Percentiles rank a stretch among this genome's conserved stretches.
phyloP scores from a whole-genome alignment of 768 basidiomycete species.

The Termitomyces sp. region DNA sequence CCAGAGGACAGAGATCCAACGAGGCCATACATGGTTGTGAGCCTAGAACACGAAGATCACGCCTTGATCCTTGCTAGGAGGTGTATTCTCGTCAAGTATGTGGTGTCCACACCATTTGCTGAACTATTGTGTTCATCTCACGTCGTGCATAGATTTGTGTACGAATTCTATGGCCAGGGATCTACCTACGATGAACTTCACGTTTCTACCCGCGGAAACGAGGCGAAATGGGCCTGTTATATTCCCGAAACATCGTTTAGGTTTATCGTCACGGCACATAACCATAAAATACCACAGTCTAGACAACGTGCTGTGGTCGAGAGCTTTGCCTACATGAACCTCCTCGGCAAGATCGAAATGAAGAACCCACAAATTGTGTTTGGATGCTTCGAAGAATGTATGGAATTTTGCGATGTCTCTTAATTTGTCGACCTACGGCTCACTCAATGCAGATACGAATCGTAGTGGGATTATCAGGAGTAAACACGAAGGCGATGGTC shows the following conservation, averaged over 20 bases:
- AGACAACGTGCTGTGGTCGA: conserved; percentile 70
- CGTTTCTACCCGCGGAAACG: conserved; percentile 39
- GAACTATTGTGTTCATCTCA: background rate
- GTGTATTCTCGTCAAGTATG: conserved; percentile 81
- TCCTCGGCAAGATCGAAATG: conserved; percentile 80
- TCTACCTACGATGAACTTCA: conserved; percentile 71
- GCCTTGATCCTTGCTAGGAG: conserved; percentile 69
- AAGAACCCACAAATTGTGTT: conserved; percentile 71
- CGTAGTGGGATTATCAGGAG: conserved; percentile 42
- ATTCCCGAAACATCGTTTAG: conserved; percentile 73
- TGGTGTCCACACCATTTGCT: conserved; percentile 5
- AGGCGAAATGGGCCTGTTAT: conserved; percentile 55
- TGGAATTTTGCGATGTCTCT: conserved; percentile 19
- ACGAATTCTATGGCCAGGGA: conserved; percentile 75
- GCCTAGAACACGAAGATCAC: conserved; percentile 67
- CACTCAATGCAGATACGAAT: conserved; percentile 40
- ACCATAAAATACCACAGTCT: conserved; percentile 67
- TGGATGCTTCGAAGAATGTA: conserved; percentile 87
- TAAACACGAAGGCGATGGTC: conserved; percentile 60
- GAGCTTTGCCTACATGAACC: conserved; percentile 81
- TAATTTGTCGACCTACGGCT: background rate
- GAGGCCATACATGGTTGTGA: conserved; percentile 74
- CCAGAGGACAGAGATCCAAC: conserved; percentile 47
- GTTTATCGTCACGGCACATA: conserved; percentile 72
- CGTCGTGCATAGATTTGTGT: conserved; percentile 54